Base-by-base conservation (phyloP, 2,329 filamentous ascomycete species). In the Beauveria scarabaeidicola region DNA sequence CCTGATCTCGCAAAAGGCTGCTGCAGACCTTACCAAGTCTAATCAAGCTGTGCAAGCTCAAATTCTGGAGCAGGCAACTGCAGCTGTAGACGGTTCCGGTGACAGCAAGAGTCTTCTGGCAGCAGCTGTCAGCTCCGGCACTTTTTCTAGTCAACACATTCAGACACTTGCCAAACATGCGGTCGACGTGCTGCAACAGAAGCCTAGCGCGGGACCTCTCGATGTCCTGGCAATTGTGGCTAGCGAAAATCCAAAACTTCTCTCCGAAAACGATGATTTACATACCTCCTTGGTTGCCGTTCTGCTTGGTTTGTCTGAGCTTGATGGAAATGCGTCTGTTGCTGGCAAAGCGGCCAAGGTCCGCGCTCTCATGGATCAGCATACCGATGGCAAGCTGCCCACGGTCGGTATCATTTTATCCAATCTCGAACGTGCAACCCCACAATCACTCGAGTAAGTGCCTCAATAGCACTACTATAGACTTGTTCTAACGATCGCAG, bases 231-330 rank as follows among this genome's bases (percentile, higher is more conserved):
- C 78, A 0, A 75, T 74, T 29, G 74, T 59, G 5, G 56, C 56
- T 15, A 6, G 56, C 11, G 56, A 75, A 54, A 73, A 71, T 21
- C 77, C 80, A 0, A 67, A 73, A 5, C 63, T 81, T 1, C 69
- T 85, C 13, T 71, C 74, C 0, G 66, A 75, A 38, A 73, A 80
- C 21, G 75, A 79, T 7, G 70, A 73, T 2, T 66, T 76, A 3
- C 78, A 82, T 46, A 75, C 83, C 23, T 70, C 72, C 3, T 67
- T 86, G 0, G 77, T 85, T 36, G 76, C 80, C 0, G 78, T 77
- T 19, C 68, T 87, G 0, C 68, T 87, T 0, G 74, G 78, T 15
- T 66, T 86, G 7, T 80, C 78, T 3, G 84, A 87, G 63, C 70
- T 79, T 1, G 69, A 74, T 3, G 74, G 78, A 54, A 53, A 66